phyloP scores from a whole-genome alignment of 331 rosid species.

The Stylosanthes scabra region DNA sequence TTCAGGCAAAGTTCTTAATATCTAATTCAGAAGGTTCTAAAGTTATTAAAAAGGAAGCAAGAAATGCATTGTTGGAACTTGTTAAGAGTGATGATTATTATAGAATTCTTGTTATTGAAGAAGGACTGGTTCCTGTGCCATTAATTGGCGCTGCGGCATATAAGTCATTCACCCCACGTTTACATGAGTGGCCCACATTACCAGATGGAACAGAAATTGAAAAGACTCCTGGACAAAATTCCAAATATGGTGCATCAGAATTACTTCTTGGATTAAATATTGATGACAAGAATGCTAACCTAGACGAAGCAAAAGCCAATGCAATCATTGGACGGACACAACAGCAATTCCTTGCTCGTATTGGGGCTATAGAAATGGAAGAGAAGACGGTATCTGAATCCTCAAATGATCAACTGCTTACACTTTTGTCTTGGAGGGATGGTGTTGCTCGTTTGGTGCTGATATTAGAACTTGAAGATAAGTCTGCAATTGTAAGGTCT shows the following conservation, averaged over 20 bases:
- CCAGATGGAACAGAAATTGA: constrained; percentile 90
- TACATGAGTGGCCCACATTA: constrained; percentile 68
- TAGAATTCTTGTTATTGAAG: constrained; percentile 83
- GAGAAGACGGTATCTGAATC: constrained; percentile 48
- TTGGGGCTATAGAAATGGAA: constrained; percentile 78
- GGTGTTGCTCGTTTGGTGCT: constrained; percentile 91
- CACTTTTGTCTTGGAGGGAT: constrained; percentile 83
- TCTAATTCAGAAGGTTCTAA: constrained; percentile 56
- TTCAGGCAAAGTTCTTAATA: constrained; percentile 70
- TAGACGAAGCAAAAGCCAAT: constrained; percentile 77
- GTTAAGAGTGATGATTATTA: constrained; percentile 69
- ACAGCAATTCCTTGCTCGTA: constrained; percentile 84
- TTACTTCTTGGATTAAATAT: constrained; percentile 80
- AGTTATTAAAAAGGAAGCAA: constrained; percentile 79
- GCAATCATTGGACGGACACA: constrained; percentile 74
- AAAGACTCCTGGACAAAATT: constrained; percentile 58
- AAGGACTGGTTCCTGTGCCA: constrained; percentile 92
- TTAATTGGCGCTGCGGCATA: constrained; percentile 77
- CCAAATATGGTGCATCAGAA: constrained; percentile 83
- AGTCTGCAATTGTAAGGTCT: constrained; percentile 63
- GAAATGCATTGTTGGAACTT: constrained; percentile 79
- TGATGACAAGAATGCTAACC: constrained; percentile 52
- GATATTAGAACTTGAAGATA: constrained; percentile 78
- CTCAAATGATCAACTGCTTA: constrained; percentile 45
- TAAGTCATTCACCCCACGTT: constrained; percentile 71